Conservation (phyloP, 192 early-diverging fungal species). For the Umbelopsis sp. region DNA sequence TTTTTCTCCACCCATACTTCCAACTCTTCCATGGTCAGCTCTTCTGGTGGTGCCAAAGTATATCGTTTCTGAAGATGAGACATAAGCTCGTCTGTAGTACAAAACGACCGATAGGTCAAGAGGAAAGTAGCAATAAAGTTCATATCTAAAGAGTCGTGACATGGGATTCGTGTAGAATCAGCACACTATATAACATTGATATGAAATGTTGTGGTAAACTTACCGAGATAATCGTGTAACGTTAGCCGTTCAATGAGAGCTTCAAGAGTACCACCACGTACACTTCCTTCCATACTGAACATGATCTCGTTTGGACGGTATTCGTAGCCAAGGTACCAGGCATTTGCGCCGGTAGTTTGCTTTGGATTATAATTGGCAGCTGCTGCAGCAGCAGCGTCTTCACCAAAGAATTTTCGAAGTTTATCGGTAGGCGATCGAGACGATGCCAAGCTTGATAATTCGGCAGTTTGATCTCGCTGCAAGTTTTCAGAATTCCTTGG, state of each 20-base stretch:
- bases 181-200: neutral
- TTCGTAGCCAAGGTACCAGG: slow-evolving; percentile 88
- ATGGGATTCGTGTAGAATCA: slow-evolving; percentile 26
- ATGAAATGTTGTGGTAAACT: neutral
- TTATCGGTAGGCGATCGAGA: slow-evolving; percentile 32
- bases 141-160: slow-evolving; percentile 48
- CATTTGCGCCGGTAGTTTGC: slow-evolving; percentile 33
- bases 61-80: slow-evolving; percentile 78
- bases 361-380: slow-evolving; percentile 16
- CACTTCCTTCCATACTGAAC: slow-evolving; percentile 81
- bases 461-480: slow-evolving; percentile 4
- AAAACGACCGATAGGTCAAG: slow-evolving; percentile 94
- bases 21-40: slow-evolving; percentile 66
- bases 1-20: slow-evolving; percentile 88
- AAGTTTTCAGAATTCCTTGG: neutral
- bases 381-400: slow-evolving; percentile 38
- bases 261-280: slow-evolving; percentile 87
- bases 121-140: slow-evolving; percentile 88
- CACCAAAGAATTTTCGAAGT: slow-evolving; percentile 56
- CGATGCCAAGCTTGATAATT: neutral
- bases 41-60: slow-evolving; percentile 71
- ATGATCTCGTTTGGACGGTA: slow-evolving; percentile 75
- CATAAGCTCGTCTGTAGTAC: slow-evolving; percentile 79
- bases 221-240: slow-evolving; percentile 73
- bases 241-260: slow-evolving; percentile 90